These are phyloP conservation scores for Malbranchea zuffiana DNA, from an alignment of 2,329 filamentous ascomycete species.

Conservation along the genomic window DNA sequence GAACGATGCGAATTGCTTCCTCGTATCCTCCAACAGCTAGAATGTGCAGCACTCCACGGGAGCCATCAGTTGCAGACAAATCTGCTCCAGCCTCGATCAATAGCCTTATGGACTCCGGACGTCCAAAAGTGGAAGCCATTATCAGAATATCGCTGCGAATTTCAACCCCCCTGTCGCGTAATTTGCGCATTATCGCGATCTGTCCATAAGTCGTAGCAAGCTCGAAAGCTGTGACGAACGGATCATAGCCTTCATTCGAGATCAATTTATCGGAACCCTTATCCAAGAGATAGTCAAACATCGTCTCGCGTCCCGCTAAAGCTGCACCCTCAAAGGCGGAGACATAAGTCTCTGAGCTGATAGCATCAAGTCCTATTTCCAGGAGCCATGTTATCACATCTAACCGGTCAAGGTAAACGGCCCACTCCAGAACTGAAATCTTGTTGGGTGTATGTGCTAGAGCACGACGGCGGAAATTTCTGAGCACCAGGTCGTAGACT, in stretches of 20 bases:
- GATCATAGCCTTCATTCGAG: background rate
- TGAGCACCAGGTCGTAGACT: background rate
- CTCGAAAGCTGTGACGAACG: no score
- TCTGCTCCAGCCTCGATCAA: background rate
- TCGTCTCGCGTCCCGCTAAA: background rate
- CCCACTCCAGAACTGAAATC: background rate
- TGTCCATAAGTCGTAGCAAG: background rate
- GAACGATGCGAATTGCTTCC: background rate
- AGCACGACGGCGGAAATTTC: background rate
- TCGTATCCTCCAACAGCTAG: background rate
- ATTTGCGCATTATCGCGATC: background rate
- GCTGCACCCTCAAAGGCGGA: background rate
- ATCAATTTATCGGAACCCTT: background rate
- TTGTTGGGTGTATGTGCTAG: background rate
- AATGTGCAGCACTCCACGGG: background rate
- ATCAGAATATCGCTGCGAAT: no score
- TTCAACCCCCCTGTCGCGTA: background rate
- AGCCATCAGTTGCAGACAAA: background rate
- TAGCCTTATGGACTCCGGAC: no score
- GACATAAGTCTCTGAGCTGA: background rate
- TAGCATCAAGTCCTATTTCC: background rate
- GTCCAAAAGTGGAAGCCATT: no score
- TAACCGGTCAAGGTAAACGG: background rate
- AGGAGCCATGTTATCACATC: background rate
- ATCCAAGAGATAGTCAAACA: background rate